Evolutionary conservation across 306 rosid species (phyloP).

Genomic region (Prunus salicina): DNA sequence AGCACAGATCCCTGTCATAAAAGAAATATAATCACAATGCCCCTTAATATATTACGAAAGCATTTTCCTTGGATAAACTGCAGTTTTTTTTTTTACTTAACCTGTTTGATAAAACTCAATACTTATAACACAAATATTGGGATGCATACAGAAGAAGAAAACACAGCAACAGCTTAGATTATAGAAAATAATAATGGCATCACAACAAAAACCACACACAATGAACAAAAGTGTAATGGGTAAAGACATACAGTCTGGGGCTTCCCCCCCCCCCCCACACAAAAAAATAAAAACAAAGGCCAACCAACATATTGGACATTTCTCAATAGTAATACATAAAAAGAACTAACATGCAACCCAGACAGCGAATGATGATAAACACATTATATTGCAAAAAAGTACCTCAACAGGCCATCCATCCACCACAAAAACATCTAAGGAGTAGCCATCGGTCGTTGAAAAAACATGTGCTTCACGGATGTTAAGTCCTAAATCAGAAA

Average conservation of each 20-base stretch:
- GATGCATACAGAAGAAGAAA: neutral
- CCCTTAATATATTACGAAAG: constrained; percentile 50
- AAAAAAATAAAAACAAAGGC: neutral
- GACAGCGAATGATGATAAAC: constrained; percentile 3
- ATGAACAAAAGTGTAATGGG: neutral
- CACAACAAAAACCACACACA: neutral
- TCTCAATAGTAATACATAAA: neutral
- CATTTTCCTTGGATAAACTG: constrained; percentile 29
- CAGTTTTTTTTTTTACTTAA: neutral
- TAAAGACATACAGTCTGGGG: neutral
- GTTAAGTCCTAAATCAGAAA: constrained; percentile 63
- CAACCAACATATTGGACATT: neutral
- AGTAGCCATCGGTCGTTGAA: constrained; percentile 61
- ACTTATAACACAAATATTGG: neutral
- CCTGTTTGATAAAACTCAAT: neutral
- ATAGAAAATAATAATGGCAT: neutral
- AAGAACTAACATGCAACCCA: neutral
- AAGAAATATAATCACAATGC: constrained; percentile 51
- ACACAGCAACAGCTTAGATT: neutral
- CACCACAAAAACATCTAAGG: constrained; percentile 58
- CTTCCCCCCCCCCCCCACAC: too few species aligned
- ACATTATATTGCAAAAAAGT: constrained; percentile 4
- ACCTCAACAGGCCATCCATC: constrained; percentile 75
- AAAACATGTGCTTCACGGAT: constrained; percentile 70
- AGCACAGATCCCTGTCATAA: constrained; percentile 66